These are phyloP conservation scores for Monilinia fructigena DNA, from an alignment of 2,329 filamentous ascomycete genomes.

Conservation along the genomic window DNA sequence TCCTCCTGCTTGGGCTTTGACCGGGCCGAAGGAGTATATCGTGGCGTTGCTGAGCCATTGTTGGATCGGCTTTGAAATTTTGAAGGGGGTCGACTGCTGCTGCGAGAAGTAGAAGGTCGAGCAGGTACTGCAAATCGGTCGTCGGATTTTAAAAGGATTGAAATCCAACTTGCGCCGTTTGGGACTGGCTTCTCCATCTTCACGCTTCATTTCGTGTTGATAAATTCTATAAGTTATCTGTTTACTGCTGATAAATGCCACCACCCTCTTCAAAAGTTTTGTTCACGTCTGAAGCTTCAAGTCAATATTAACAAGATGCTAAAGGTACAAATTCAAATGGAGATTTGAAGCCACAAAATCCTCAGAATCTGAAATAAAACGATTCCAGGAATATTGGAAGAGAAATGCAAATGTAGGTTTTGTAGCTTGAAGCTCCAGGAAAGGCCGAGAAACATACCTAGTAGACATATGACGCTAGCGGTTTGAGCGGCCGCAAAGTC, in stretches of 20 bases:
- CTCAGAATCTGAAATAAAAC: neutral
- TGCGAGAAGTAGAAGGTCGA: slow-evolving; percentile 31
- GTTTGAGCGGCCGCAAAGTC: slow-evolving; percentile 18
- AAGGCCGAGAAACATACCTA: neutral
- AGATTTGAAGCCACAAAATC: neutral
- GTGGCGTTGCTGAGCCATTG: slow-evolving; percentile 39
- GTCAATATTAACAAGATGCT: neutral
- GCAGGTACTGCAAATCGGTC: slow-evolving; percentile 52
- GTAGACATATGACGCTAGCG: neutral
- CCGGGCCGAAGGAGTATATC: slow-evolving; percentile 40
- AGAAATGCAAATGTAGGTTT: neutral
- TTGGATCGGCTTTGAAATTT: slow-evolving; percentile 42
- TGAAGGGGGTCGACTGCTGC: slow-evolving; percentile 40
- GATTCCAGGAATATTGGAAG: neutral
- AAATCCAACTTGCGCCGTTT: slow-evolving; percentile 67
- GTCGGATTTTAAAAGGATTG: slow-evolving; percentile 50
- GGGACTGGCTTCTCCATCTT: slow-evolving; percentile 49
- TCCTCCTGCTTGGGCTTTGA: slow-evolving; percentile 52
- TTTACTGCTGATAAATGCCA: slow-evolving; percentile 1
- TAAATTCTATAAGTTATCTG: neutral
- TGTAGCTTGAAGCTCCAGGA: neutral
- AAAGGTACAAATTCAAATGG: neutral
- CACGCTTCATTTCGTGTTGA: slow-evolving; percentile 41
- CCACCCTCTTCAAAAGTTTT: neutral
- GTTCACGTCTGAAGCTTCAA: neutral